These are phyloP conservation scores for Chondrus crispus DNA, from an alignment of 23 red algal species.

Conservation along the genomic window DNA sequence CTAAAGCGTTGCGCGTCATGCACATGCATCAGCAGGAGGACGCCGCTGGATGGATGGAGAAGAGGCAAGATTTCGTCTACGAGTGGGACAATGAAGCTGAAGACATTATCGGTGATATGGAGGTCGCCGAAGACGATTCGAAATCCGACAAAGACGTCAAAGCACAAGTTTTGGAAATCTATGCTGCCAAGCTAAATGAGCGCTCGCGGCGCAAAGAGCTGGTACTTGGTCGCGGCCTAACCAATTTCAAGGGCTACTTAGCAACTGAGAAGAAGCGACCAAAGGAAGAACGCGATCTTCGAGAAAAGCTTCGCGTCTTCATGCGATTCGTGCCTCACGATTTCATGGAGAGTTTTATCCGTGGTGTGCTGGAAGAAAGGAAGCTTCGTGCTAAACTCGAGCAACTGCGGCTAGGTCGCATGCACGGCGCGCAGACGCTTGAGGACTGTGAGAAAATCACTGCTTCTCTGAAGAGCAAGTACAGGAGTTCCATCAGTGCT, in stretches of 20 bases:
- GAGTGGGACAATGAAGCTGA: slow-evolving; percentile 99
- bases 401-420: slow-evolving; percentile 44
- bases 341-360: slow-evolving; percentile 62
- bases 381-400: slow-evolving; percentile 60
- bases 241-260: slow-evolving; percentile 70
- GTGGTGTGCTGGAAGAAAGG: slow-evolving; percentile 67
- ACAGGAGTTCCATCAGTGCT: not conserved
- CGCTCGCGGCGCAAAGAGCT: slow-evolving; percentile 80
- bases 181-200: slow-evolving; percentile 78
- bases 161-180: slow-evolving; percentile 89
- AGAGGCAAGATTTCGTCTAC: slow-evolving; percentile 95
- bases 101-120: slow-evolving; percentile 94
- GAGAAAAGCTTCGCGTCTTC: slow-evolving; percentile 73
- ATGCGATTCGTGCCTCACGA: slow-evolving; percentile 73
- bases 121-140: slow-evolving; percentile 71
- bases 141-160: slow-evolving; percentile 84
- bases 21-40: slow-evolving; percentile 92
- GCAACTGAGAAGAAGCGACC: slow-evolving; percentile 63
- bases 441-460: slow-evolving; percentile 47
- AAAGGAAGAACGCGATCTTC: slow-evolving; percentile 79
- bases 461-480: not conserved
- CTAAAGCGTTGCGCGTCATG: slow-evolving; percentile 88
- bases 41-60: slow-evolving; percentile 91
- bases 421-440: slow-evolving; percentile 22
- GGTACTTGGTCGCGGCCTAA: slow-evolving; percentile 73